Conservation (phyloP, 2,329 filamentous ascomycete genomes). For the Hypoxylon sp. region DNA sequence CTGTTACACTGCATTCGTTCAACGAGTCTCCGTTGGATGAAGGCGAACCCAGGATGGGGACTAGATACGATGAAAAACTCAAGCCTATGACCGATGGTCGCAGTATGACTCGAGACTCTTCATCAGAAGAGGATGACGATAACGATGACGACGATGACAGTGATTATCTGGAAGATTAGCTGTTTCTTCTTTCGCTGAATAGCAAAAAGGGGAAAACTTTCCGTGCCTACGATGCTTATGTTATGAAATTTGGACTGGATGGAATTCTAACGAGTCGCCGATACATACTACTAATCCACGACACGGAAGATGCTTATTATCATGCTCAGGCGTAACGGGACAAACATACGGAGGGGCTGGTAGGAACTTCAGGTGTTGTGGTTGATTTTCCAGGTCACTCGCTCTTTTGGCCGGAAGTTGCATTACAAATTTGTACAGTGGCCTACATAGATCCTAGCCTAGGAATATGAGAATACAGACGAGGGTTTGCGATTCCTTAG, state of each 20-base stretch:
- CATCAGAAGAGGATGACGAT: conserved; percentile 21
- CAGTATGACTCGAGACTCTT: neutral
- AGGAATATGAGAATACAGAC: conserved; percentile 2
- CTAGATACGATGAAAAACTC: conserved; percentile 68
- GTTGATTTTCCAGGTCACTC: conserved; percentile 9
- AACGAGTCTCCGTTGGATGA: conserved; percentile 75
- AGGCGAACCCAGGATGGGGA: conserved; percentile 65
- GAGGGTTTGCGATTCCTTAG: conserved; percentile 1
- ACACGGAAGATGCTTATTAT: too few relatives aligned
- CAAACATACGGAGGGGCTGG: too few relatives aligned
- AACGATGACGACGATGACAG: conserved; percentile 29
- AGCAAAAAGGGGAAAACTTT: too few relatives aligned
- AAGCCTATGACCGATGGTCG: conserved; percentile 43
- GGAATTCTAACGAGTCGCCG: too few relatives aligned
- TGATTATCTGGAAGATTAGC: too few relatives aligned
- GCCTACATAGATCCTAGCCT: conserved; percentile 24
- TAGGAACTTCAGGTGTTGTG: too few relatives aligned
- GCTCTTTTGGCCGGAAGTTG: conserved; percentile 10
- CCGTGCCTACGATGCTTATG: too few relatives aligned
- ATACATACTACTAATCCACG: too few relatives aligned
- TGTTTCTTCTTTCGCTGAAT: too few relatives aligned
- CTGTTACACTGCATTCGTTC: conserved; percentile 80
- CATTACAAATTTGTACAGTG: conserved; percentile 40
- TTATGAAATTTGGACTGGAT: too few relatives aligned
- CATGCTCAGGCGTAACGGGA: too few relatives aligned